phyloP scores from a whole-genome alignment of 139 green algal genomes.

The Chlorella ohadii region DNA sequence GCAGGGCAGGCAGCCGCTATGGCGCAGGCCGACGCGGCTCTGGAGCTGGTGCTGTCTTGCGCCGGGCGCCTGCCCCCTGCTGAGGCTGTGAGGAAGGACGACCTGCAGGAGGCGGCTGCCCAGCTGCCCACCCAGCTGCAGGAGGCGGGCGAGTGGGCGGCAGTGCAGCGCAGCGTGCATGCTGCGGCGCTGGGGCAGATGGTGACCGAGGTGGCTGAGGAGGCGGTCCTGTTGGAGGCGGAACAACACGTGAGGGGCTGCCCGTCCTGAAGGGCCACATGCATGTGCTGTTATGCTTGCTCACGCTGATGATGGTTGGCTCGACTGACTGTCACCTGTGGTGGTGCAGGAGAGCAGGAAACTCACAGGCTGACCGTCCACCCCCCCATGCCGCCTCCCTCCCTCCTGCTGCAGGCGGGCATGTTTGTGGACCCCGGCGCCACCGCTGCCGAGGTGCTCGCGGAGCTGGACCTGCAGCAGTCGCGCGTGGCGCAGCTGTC shows the following conservation, averaged over 20 bases:
- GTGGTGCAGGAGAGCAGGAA: too few species aligned
- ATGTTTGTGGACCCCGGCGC: not conserved
- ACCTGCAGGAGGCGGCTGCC: conserved; percentile 1
- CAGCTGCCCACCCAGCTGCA: not conserved
- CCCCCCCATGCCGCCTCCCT: not conserved
- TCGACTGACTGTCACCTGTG: too few species aligned
- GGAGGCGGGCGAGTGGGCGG: not conserved
- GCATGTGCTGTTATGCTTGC: too few species aligned
- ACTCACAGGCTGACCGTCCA: too few species aligned
- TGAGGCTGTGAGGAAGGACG: conserved; percentile 16
- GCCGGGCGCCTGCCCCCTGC: conserved; percentile 16
- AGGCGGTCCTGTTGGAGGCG: conserved; percentile 1
- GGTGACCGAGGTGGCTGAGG: conserved; percentile 1
- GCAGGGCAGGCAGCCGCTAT: not conserved
- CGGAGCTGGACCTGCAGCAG: not conserved
- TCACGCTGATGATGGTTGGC: too few species aligned
- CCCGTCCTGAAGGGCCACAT: too few species aligned
- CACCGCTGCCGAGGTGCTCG: conserved; percentile 6
- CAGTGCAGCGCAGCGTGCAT: not conserved
- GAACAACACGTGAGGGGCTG: conserved; percentile 16
- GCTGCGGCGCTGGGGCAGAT: not conserved
- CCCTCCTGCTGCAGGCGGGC: not conserved
- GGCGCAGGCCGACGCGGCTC: not conserved
- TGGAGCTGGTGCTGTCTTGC: not conserved
- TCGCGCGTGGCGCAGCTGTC: not conserved